These are phyloP conservation scores for Penicillium pancosmium DNA, from an alignment of 495 filamentous ascomycete genomes.

Conservation along the genomic window DNA sequence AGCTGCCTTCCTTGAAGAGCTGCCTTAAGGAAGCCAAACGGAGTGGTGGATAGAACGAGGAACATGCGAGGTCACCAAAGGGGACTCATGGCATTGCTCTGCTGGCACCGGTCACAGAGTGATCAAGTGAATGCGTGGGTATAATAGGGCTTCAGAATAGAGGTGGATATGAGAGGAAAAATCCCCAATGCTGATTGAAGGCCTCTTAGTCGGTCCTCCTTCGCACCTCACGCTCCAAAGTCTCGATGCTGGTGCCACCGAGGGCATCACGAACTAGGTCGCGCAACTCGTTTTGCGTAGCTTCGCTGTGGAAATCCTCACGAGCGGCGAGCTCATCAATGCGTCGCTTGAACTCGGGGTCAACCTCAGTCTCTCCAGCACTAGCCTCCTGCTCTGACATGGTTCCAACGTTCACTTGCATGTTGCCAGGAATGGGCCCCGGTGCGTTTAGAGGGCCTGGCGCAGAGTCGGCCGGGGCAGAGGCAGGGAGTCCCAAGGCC, in stretches of 20 bases:
- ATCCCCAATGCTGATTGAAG: not conserved
- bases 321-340: constrained; percentile 78
- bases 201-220: constrained; percentile 54
- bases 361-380: constrained; percentile 49
- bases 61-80: no score
- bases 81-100: not conserved
- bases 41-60: not conserved
- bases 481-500: constrained; percentile 40
- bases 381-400: constrained; percentile 62
- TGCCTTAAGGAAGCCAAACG: not conserved
- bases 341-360: constrained; percentile 70
- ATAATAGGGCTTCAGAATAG: not conserved
- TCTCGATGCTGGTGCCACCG: constrained; percentile 49
- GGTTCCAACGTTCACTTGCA: constrained; percentile 67
- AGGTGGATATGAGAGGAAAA: not conserved
- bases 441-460: constrained; percentile 40
- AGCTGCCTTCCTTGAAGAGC: not conserved
- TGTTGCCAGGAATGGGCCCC: constrained; percentile 64
- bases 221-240: constrained; percentile 62
- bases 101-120: not conserved
- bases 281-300: constrained; percentile 69
- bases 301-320: constrained; percentile 71
- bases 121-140: not conserved
- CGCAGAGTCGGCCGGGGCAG: constrained; percentile 24
- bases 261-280: constrained; percentile 72